Evolutionary conservation across 2,329 filamentous ascomycete genomes (phyloP), one percentile per base, ranked within the genome.

Genomic region (Blumeriella jaapii): DNA sequence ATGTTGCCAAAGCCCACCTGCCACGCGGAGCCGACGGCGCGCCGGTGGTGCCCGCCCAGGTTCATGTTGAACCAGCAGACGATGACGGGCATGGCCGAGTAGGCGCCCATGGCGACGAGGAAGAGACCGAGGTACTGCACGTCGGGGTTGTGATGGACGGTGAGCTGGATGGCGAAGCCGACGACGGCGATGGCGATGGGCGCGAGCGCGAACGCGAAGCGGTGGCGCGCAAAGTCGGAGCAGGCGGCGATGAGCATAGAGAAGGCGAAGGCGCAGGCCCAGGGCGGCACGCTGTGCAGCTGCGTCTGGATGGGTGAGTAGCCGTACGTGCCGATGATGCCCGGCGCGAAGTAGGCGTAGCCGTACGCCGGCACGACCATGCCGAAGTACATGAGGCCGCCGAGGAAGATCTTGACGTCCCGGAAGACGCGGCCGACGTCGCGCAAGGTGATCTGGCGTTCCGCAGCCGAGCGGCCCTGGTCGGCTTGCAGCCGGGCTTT

Each of bases 51-150:
- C 0, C 80, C 81, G 2, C 74, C 74, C 1, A 85, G 62, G 49
- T 86, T 87, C 73, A 85, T 84, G 48, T 78, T 79, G 57, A 80
- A 86, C 81, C 82, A 87, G 56, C 80, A 86, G 6, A 86, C 71
- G 27, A 86, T 74, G 18, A 94, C 77, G 0, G 89, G 86, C 80
- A 94, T 87, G n/a, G 86, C 83, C 1, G 75, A 77, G 59, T 93
- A 95, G 0, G 73, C 70, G 31, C 84, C 84, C 61, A 77, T 77
- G 2, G 82, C 79, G 31, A 93, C 74, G 19, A 95, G 63, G 63
- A 93, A 93, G 0, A 95, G 68, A 0, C 80, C 82, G 0, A 66
- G 80, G 51, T 94, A 95, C 55, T 91, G 71, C 5, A 83, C 60
- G 9, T 68, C 44, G 0, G 61, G 63, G 55, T 84, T 71, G 53